Evolutionary conservation across 441 rosid genomes (phyloP).

Genomic region (Codiaeum variegatum): DNA sequence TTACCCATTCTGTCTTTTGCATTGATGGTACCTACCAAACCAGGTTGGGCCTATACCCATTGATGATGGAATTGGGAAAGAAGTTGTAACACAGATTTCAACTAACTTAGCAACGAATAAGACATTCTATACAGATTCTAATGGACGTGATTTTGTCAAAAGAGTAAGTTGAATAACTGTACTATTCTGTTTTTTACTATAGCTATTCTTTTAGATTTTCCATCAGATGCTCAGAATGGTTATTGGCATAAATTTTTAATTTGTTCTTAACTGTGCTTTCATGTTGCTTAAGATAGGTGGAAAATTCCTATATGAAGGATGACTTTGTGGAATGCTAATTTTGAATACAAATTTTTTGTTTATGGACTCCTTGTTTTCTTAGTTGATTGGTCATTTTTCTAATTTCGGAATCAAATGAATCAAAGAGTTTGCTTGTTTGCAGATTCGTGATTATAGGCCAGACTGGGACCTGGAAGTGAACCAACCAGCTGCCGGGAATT

Average conservation of each 20-base stretch:
- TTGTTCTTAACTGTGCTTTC: conserved; percentile 2
- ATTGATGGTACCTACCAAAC: conserved; percentile 16
- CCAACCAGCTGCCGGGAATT: conserved; percentile 94
- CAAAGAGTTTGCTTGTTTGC: conserved; percentile 23
- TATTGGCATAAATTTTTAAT: conserved; percentile 12
- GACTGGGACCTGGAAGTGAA: conserved; percentile 95
- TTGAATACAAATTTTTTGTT: conserved; percentile 8
- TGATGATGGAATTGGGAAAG: conserved; percentile 85
- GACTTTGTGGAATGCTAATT: background rate
- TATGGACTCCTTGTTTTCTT: conserved; percentile 10
- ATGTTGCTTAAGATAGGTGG: conserved; percentile 5
- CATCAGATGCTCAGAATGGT: conserved; percentile 9
- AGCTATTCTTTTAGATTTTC: background rate
- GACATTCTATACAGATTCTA: conserved; percentile 95
- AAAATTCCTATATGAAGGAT: conserved; percentile 6
- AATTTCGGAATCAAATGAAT: conserved; percentile 18
- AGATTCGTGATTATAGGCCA: conserved; percentile 89
- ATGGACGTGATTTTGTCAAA: conserved; percentile 93
- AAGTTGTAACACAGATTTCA: conserved; percentile 74
- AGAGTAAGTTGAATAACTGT: conserved; percentile 48
- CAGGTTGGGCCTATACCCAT: conserved; percentile 92
- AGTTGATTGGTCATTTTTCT: conserved; percentile 3
- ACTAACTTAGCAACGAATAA: conserved; percentile 60
- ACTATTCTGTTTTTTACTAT: background rate
- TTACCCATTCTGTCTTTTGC: conserved; percentile 6